phyloP scores from a whole-genome alignment of 495 filamentous ascomycete species.

The Podospora australis region DNA sequence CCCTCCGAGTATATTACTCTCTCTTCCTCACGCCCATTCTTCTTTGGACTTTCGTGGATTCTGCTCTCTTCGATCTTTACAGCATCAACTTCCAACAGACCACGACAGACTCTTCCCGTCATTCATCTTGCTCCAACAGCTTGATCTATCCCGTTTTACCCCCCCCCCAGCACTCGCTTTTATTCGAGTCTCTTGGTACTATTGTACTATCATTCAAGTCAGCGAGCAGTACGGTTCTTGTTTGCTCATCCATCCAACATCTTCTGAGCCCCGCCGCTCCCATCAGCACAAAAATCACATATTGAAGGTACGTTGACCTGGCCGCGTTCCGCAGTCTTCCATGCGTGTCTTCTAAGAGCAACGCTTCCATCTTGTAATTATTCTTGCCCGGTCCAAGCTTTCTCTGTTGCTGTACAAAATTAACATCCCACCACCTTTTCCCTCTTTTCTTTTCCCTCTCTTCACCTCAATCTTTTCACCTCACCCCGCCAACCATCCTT shows the following conservation, averaged over 20 bases:
- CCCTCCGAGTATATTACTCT: too few species aligned
- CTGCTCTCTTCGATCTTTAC: slow-evolving; percentile 42
- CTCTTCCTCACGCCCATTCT: slow-evolving; percentile 23
- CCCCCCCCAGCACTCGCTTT: slow-evolving; percentile 42
- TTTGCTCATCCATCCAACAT: slow-evolving; percentile 16
- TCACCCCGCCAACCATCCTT: background rate
- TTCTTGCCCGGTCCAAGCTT: background rate
- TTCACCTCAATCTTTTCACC: background rate
- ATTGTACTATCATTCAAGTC: slow-evolving; percentile 31
- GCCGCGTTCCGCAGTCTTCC: background rate
- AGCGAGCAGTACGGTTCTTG: slow-evolving; percentile 20
- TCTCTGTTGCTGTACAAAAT: background rate
- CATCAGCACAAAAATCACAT: slow-evolving; percentile 6
- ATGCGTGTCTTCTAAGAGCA: background rate
- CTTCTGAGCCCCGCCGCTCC: slow-evolving; percentile 3
- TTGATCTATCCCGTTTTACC: slow-evolving; percentile 44
- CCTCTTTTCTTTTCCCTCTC: background rate
- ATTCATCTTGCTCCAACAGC: slow-evolving; percentile 49
- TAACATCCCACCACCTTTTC: too few species aligned
- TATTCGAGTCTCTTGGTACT: slow-evolving; percentile 44
- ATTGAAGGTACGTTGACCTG: slow-evolving; percentile 32
- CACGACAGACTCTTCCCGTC: slow-evolving; percentile 42
- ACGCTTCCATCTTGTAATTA: background rate
- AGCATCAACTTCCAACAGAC: slow-evolving; percentile 42
- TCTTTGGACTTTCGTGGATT: slow-evolving; percentile 37